Evolutionary conservation across 805 yeast genomes (phyloP).

Genomic region (Yarrowia sp.): DNA sequence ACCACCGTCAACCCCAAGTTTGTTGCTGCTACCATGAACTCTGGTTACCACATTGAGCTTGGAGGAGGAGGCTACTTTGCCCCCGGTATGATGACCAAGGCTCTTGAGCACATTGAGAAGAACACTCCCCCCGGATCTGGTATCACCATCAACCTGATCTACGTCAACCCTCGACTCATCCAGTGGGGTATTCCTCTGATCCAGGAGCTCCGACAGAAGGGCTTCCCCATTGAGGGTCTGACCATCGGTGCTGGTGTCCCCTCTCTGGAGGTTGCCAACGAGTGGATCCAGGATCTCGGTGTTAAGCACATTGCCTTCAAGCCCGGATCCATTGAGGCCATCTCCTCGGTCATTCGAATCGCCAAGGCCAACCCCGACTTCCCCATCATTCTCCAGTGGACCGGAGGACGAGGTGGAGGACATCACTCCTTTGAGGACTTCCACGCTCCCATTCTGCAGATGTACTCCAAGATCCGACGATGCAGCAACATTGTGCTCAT

Average conservation of each 20-base stretch:
- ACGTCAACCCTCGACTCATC: conserved; percentile 95
- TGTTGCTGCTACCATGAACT: conserved; percentile 90
- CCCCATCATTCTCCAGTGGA: conserved; percentile 99
- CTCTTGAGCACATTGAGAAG: conserved; percentile 74
- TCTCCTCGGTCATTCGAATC: conserved; percentile 81
- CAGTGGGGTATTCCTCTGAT: conserved; percentile 99
- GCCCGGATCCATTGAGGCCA: conserved; percentile 97
- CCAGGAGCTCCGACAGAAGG: conserved; percentile 83
- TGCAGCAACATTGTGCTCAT: conserved; percentile 85
- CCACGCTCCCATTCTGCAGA: conserved; percentile 96
- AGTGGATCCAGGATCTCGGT: conserved; percentile 91
- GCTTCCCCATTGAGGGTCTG: conserved; percentile 94
- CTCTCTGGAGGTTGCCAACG: conserved; percentile 94
- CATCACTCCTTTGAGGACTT: conserved; percentile 99
- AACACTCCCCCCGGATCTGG: conserved; percentile 85
- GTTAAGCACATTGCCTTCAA: conserved; percentile 93
- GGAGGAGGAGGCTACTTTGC: conserved; percentile 99
- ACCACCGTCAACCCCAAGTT: conserved; percentile 94
- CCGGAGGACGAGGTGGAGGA: conserved; percentile 99
- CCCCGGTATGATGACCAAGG: conserved; percentile 71
- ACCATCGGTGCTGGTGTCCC: conserved; percentile 99
- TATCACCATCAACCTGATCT: conserved; percentile 88
- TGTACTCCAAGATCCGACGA: conserved; percentile 94
- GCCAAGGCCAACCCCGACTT: conserved; percentile 95
- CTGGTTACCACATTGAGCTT: conserved; percentile 96